Base-by-base conservation (phyloP, 805 yeast species). In the Yarrowia keelungensis region DNA sequence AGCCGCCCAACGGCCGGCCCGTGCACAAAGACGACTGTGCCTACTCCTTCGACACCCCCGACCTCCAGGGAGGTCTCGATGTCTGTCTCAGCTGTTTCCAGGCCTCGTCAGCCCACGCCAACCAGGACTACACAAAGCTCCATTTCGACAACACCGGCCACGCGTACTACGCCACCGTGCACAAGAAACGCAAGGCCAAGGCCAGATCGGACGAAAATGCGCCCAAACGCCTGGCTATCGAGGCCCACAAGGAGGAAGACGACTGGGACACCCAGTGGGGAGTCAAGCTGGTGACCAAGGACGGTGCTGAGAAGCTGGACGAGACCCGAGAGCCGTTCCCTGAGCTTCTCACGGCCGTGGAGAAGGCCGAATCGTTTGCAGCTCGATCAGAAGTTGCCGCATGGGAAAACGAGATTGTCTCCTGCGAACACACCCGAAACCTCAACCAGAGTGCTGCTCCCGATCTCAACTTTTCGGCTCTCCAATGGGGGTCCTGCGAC, bases 21-120 rank as follows among this genome's bases (percentile, higher is more conserved):
- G 86, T 93, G 16, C 88, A 86, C 74, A 93, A 91, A 75, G 98
- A 94, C 79, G 97, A 92, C 72, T 93, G 98, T 76, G 89, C 90
- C 80, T 94, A 85, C 78, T 89, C 93, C 67, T 94, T 89, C 75
- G 94, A 88, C 70, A 86, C 39, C 42, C 47, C 72, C 46, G 83
- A 80, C 66, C 79, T 82, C 65, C 79, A 79, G 11, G 67, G 76
- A 8, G 96, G 96, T 0, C 76, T 94, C 16, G 93, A 90, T 74
- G 85, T 93, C 14, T 93, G 97, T 71, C 79, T 95, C 64, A 73
- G 79, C 1, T 89, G 97, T 72, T 91, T 84, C 77, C 69, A 75
- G 16, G 80, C 81, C 8, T 76, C 78, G 0, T 80, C 81, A 32
- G 90, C 89, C 68, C 86, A 92, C 7, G 90, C 89, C 62, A 85